Evolutionary conservation across 1,284 basidiomycete genomes (phyloP).

Genomic region (Sphaerobolus stellatus): DNA sequence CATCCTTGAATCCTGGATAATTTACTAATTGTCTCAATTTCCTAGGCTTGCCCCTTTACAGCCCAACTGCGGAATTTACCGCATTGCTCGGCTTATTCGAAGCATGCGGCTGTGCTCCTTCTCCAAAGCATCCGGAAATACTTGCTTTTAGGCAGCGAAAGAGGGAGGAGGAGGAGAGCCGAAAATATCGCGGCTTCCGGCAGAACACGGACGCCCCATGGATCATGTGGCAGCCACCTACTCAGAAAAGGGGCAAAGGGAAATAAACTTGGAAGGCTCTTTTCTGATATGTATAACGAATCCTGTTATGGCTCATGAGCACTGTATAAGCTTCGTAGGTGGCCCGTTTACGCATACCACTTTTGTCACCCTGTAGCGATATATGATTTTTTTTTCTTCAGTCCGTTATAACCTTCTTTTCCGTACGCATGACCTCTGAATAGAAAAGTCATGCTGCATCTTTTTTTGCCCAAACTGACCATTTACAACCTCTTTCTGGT

Average conservation of each 20-base stretch:
- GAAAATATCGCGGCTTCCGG: neutral
- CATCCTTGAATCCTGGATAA: neutral
- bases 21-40: neutral
- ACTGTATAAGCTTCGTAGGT: neutral
- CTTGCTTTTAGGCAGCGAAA: slow-evolving; percentile 2
- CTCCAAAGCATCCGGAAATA: slow-evolving; percentile 34
- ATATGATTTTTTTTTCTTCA: neutral
- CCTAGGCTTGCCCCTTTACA: slow-evolving; percentile 56
- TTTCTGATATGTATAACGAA: neutral
- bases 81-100: slow-evolving; percentile 49
- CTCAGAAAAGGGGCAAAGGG: neutral
- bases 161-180: slow-evolving; percentile 10
- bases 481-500: no score
- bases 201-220: slow-evolving; percentile 6
- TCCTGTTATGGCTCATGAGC: neutral
- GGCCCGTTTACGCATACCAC: neutral
- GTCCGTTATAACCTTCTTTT: neutral
- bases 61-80: slow-evolving; percentile 48
- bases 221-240: slow-evolving; percentile 10
- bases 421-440: neutral
- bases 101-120: slow-evolving; percentile 43
- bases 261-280: neutral
- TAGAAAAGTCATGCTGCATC: neutral
- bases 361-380: neutral
- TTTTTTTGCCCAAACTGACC: neutral